A percentile compares a stretch with the other conserved stretches of the same genome.
These are phyloP conservation scores for Nemania sp. DNA, from an alignment of 2,329 filamentous ascomycete genomes.

Conservation along the genomic window DNA sequence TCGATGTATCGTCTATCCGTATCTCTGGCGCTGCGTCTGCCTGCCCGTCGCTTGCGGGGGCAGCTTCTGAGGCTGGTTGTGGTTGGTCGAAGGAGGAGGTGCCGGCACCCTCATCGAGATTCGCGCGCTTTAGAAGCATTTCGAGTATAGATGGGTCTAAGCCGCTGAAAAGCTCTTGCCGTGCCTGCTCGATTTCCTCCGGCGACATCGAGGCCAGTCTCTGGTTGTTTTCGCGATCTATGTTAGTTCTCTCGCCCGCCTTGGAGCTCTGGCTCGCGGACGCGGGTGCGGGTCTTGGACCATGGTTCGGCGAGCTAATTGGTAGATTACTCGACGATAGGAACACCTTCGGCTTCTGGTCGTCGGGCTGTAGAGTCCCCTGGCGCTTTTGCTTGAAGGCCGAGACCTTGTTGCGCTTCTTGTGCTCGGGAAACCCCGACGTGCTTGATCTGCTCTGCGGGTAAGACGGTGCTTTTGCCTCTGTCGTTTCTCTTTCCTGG, in stretches of 20 bases:
- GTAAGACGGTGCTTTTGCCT: conserved; percentile 65
- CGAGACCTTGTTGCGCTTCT: conserved; percentile 73
- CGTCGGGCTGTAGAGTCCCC: conserved; percentile 32
- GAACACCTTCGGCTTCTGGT: conserved; percentile 32
- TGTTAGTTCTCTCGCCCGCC: conserved; percentile 68
- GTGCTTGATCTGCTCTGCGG: conserved; percentile 60
- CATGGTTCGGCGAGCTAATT: conserved; percentile 28
- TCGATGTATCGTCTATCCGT: conserved; percentile 33
- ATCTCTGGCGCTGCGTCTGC: conserved; percentile 28
- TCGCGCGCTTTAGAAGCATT: conserved; percentile 74
- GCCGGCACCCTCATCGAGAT: conserved; percentile 66
- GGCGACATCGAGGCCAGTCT: conserved; percentile 78
- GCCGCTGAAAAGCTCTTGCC: conserved; percentile 76
- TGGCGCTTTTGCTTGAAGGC: conserved; percentile 76
- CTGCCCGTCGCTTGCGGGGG: conserved; percentile 7
- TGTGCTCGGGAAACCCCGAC: conserved; percentile 87
- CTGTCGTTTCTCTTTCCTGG: conserved; percentile 69
- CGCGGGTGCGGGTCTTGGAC: conserved; percentile 25
- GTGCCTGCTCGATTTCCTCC: conserved; percentile 79
- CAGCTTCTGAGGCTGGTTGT: conserved; percentile 18
- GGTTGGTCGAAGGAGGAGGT: conserved; percentile 50
- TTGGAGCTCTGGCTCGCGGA: conserved; percentile 40
- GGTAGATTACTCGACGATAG: conserved; percentile 31
- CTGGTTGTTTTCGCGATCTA: conserved; percentile 81
- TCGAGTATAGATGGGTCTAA: conserved; percentile 78